A percentile compares a stretch with the other conserved stretches of the same genome.
Conservation (phyloP, 352 stramenopile genomes). For the Phytopythium sindhum region DNA sequence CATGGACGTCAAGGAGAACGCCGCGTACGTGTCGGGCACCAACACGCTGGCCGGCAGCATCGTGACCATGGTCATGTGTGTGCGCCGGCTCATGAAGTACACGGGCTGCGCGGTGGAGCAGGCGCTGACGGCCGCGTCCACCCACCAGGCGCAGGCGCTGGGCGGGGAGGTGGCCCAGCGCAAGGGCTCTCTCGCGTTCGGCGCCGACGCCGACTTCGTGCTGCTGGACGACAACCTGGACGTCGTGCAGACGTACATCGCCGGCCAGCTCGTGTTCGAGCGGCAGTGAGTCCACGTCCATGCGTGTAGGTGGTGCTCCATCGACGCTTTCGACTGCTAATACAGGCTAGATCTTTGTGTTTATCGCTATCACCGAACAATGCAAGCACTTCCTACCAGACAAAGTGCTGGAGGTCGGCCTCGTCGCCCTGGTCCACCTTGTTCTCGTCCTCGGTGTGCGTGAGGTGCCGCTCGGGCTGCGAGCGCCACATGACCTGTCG, state of each 20-base stretch:
- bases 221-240: constrained; percentile 69
- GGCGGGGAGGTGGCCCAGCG: constrained; percentile 30
- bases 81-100: constrained; percentile 76
- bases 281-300: constrained; percentile 1
- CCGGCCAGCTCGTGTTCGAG: constrained; percentile 57
- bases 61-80: constrained; percentile 79
- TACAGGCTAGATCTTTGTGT: not conserved
- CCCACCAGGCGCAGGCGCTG: constrained; percentile 72
- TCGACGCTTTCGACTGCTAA: not conserved
- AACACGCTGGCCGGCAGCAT: constrained; percentile 85
- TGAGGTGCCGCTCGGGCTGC: constrained; percentile 72
- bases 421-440: constrained; percentile 80
- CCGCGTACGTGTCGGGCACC: constrained; percentile 58
- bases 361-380: not conserved
- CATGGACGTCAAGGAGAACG: constrained; percentile 48
- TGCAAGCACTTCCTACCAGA: constrained; percentile 40
- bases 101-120: constrained; percentile 77
- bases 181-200: constrained; percentile 75
- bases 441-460: constrained; percentile 75
- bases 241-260: constrained; percentile 75
- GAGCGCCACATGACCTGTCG: constrained; percentile 93
- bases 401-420: constrained; percentile 81
- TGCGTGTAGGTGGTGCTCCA: not conserved
- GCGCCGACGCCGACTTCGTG: constrained; percentile 80
- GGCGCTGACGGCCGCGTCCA: constrained; percentile 67